Base-by-base conservation (phyloP, 371 early-diverging fungal genomes). In the Blastocladiella emersonii region DNA sequence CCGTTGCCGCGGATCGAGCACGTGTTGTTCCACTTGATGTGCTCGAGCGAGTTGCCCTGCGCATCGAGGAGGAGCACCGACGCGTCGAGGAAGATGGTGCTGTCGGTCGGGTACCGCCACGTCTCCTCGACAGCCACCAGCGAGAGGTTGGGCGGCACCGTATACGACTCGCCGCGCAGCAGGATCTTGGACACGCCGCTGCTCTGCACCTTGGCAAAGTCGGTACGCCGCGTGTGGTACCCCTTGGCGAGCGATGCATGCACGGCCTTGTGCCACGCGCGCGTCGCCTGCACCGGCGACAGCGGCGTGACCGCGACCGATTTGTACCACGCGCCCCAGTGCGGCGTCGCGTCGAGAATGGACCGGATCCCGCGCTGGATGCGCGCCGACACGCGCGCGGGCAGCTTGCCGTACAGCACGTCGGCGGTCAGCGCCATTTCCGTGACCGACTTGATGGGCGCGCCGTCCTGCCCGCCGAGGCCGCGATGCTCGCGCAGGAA, bases 121-220 rank as follows among this genome's bases (percentile, higher is more conserved):
- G 61, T 45, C 57, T 66, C 69, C 49, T 69, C 66, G 66, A 69
- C 66, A n/a, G 66, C 66, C 30, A 69, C 55, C 45, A 23, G 41
- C 25, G 44, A 41, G n/a, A 63, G 55, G 61, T 57, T 56, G 13
- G 66, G 70, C 25, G 66, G 62, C 30, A 62, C 64, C 21, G 63
- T 45, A 45, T 64, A 69, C 2, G 66, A 64, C 43, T 69, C 59
- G 21, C 69, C 69, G 35, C 62, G 61, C 19, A 66, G 66, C 34
- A 69, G 61, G 44, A 69, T 69, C 41, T 63, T 64, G 59, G 66
- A 65, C 13, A 69, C 69, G 15, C 69, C 69, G 35, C 49, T 44
- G 8, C 37, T 1, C 36, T 69, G 70, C 61, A 69, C 61, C 37
- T 34, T 30, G 62, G 63, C 15, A 55, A 69, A 69, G 56, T 66